These are phyloP conservation scores for Penicillium taxi DNA, from an alignment of 495 filamentous ascomycete genomes.

Conservation along the genomic window DNA sequence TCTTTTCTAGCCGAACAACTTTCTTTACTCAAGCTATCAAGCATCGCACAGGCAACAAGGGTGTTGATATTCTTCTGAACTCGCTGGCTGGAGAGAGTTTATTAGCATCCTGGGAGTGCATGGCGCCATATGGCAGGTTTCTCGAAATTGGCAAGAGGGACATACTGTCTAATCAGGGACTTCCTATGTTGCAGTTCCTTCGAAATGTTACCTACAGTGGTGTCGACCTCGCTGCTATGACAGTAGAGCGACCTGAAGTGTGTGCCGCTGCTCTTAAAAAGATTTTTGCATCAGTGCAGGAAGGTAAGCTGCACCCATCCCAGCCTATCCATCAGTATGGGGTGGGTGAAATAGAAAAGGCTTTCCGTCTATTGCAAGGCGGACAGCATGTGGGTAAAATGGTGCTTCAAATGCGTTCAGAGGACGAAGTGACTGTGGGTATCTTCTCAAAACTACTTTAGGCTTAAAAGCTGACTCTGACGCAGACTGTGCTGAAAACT, in stretches of 20 bases:
- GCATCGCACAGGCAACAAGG: conserved; percentile 38
- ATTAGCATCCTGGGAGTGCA: conserved; percentile 35
- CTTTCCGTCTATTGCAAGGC: no score
- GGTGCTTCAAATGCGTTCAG: not conserved
- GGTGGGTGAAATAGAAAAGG: no score
- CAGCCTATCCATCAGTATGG: no score
- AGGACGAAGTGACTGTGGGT: no score
- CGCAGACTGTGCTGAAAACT: not conserved
- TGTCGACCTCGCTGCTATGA: no score
- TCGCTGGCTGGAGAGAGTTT: conserved; percentile 37
- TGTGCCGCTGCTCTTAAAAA: no score
- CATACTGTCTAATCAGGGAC: conserved; percentile 11
- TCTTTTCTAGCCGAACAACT: conserved; percentile 41
- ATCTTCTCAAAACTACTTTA: no score
- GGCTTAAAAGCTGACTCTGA: no score
- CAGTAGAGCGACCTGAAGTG: no score
- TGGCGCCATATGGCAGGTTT: conserved; percentile 42
- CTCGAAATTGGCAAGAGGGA: conserved; percentile 41
- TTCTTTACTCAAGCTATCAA: conserved; percentile 37
- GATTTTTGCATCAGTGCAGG: no score
- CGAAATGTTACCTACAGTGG: conserved; percentile 11
- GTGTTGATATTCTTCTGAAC: conserved; percentile 51
- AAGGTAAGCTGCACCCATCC: no score
- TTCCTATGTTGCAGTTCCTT: conserved; percentile 14
- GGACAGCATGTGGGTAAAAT: not conserved